phyloP scores from a whole-genome alignment of 176 grass and related monocot genomes.

The bread wheat (Triticum aestivum) region IWGSC_CS_RefSeq_v2.1 NC_057810.1:486679911-486680410 shows the following conservation, averaged over 20 bases:
- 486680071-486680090: not conserved
- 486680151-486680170: too few relatives aligned
- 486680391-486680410: not conserved
- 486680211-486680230: not conserved
- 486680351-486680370: slow-evolving; percentile 93
- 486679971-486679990: slow-evolving; percentile 39
- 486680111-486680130: not conserved
- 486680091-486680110: not conserved
- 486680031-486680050: slow-evolving; percentile 86
- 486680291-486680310: slow-evolving; percentile 77
- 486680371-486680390: slow-evolving; percentile 42
- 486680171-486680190: too few relatives aligned
- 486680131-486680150: too few relatives aligned
- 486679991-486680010: slow-evolving; percentile 69
- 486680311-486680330: slow-evolving; percentile 94
- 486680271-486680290: slow-evolving; percentile 51
- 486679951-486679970: slow-evolving; percentile 53
- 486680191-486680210: too few relatives aligned
- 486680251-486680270: slow-evolving; percentile 72
- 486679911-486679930: slow-evolving; percentile 50
- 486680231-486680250: not conserved
- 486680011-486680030: slow-evolving; percentile 74
- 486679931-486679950: slow-evolving; percentile 63
- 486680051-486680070: slow-evolving; percentile 31
- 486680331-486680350: slow-evolving; percentile 78